Evolutionary conservation across 306 rosid genomes (phyloP).

Genomic region (Alnus rubra): DNA sequence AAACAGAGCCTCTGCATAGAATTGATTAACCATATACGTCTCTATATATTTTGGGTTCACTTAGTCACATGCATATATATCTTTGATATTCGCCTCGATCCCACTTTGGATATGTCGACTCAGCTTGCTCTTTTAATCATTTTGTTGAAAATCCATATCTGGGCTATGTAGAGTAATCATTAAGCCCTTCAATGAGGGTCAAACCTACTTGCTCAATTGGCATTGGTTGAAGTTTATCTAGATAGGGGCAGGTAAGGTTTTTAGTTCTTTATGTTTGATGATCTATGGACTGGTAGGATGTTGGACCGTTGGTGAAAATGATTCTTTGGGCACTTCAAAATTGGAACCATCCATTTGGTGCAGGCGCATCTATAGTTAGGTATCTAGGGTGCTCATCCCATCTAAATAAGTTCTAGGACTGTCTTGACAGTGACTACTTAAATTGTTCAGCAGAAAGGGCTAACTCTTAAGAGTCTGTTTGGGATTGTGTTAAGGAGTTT

Average conservation of each 20-base stretch:
- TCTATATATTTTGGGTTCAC: not conserved
- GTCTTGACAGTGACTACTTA: not conserved
- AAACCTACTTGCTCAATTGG: not conserved
- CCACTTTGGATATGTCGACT: not conserved
- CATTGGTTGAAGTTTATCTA: not conserved
- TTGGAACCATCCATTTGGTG: constrained; percentile 7
- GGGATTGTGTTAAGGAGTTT: too few relatives aligned
- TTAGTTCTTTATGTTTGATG: not conserved
- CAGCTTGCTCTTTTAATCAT: not conserved
- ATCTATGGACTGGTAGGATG: not conserved
- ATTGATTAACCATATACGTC: not conserved
- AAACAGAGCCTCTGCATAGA: not conserved
- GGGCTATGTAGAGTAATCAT: not conserved
- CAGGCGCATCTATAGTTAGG: not conserved
- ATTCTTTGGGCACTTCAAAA: constrained; percentile 13
- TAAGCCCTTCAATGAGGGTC: not conserved
- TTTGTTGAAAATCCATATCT: not conserved
- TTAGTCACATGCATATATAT: not conserved
- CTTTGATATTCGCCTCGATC: not conserved
- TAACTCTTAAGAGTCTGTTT: not conserved
- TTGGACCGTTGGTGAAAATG: not conserved
- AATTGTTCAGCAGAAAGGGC: not conserved
- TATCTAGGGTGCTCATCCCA: not conserved
- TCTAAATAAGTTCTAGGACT: not conserved
- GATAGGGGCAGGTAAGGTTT: not conserved